These are phyloP conservation scores for Botrytis sinoallii DNA, from an alignment of 2,329 filamentous ascomycete genomes.

Conservation along the genomic window DNA sequence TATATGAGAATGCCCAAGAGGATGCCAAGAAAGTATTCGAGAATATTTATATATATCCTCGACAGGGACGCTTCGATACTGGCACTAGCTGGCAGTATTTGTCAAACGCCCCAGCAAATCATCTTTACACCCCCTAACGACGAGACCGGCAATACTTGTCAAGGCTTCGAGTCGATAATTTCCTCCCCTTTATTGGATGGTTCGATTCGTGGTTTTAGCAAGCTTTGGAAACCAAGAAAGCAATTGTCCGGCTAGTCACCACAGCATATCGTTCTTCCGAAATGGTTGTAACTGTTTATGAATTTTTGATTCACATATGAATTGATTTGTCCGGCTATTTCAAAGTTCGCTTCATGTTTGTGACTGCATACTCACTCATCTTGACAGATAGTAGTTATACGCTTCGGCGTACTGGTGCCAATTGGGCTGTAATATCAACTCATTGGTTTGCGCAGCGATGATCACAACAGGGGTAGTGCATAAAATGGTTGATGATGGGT, in stretches of 20 bases:
- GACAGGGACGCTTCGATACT: background rate
- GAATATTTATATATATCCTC: background rate
- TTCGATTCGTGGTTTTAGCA: constrained; percentile 65
- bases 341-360: constrained; percentile 6
- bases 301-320: constrained; percentile 57
- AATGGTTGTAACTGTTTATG: constrained; percentile 70
- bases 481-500: constrained; percentile 12
- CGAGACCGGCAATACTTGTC: constrained; percentile 50
- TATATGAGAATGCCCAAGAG: constrained; percentile 12
- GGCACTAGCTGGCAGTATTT: constrained; percentile 43
- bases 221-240: constrained; percentile 84
- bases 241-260: constrained; percentile 66
- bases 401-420: background rate
- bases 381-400: constrained; percentile 13
- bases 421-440: background rate
- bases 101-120: constrained; percentile 80
- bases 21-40: background rate
- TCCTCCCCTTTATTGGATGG: constrained; percentile 46
- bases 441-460: constrained; percentile 12
- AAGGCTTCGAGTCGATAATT: constrained; percentile 75
- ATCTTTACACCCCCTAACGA: constrained; percentile 41
- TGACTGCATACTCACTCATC: constrained; percentile 15
- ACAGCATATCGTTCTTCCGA: constrained; percentile 50
- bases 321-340: constrained; percentile 4
- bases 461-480: constrained; percentile 18